Conservation (phyloP, 768 basidiomycete genomes). For the Cystofilobasidium macerans region DNA sequence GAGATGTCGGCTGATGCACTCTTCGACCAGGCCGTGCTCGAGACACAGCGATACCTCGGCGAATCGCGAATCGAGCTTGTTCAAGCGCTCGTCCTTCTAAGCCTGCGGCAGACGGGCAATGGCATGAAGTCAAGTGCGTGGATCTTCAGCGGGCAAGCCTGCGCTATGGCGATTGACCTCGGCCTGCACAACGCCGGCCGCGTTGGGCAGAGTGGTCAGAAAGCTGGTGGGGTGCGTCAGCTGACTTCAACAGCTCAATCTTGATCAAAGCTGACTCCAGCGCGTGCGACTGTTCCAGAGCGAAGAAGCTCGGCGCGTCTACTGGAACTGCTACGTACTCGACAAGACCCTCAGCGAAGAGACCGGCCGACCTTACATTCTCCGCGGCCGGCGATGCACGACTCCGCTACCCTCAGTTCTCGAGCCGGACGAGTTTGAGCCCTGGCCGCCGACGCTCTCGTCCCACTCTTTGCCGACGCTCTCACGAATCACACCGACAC, state of each 20-base stretch:
- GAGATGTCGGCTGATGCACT: conserved; percentile 25
- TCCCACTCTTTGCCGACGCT: conserved; percentile 14
- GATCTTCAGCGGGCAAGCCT: conserved; percentile 29
- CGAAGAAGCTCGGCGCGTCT: conserved; percentile 30
- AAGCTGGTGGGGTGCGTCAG: neutral
- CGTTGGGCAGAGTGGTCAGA: neutral
- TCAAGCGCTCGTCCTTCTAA: conserved; percentile 31
- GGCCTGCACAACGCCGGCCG: conserved; percentile 29
- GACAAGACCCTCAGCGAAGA: conserved; percentile 34
- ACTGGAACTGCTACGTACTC: conserved; percentile 31
- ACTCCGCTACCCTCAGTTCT: conserved; percentile 29
- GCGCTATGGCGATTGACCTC: conserved; percentile 30
- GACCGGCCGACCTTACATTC: conserved; percentile 32
- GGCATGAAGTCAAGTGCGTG: conserved; percentile 32
- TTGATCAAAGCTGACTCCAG: too few species aligned
- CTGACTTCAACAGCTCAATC: too few species aligned
- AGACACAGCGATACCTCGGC: conserved; percentile 19
- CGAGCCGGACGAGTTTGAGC: conserved; percentile 33
- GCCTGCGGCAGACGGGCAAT: conserved; percentile 32
- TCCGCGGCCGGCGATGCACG: conserved; percentile 28
- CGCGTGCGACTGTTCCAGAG: too few species aligned
- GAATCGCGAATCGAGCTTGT: conserved; percentile 29
- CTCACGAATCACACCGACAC: conserved; percentile 22
- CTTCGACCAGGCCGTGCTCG: conserved; percentile 27
- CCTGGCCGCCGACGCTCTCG: conserved; percentile 31